Conservation (phyloP, 495 filamentous ascomycete species). For the Penicillium paradoxum region DNA sequence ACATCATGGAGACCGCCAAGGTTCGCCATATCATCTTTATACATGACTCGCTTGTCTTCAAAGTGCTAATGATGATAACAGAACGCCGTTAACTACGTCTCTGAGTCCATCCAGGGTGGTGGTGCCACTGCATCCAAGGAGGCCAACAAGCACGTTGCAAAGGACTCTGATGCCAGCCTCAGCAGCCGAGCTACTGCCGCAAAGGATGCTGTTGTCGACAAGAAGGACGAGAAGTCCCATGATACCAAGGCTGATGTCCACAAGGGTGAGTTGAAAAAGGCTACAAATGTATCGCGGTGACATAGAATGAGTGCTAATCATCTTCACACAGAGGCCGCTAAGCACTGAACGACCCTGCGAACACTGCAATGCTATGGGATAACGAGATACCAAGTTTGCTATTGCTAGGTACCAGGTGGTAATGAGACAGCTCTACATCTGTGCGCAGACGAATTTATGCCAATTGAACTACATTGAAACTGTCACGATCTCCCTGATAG, state of each 20-base stretch:
- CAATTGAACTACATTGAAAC: background rate
- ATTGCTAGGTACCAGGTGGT: background rate
- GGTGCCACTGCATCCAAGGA: slow-evolving; percentile 20
- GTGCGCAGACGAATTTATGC: background rate
- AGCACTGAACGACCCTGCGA: background rate
- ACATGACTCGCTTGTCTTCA: background rate
- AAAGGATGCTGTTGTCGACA: slow-evolving; percentile 17
- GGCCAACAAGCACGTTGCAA: slow-evolving; percentile 21
- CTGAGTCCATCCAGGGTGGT: slow-evolving; percentile 17
- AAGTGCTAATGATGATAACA: background rate
- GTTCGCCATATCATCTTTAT: background rate
- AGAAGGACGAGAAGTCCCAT: slow-evolving; percentile 19
- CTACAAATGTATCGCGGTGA: no score
- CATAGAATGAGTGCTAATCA: background rate
- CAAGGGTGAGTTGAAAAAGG: slow-evolving; percentile 10
- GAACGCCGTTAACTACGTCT: slow-evolving; percentile 22
- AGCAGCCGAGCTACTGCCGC: slow-evolving; percentile 18
- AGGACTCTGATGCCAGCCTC: slow-evolving; percentile 15
- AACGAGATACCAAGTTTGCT: background rate
- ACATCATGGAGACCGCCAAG: slow-evolving; percentile 19
- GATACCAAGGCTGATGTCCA: slow-evolving; percentile 21
- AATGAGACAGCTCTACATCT: background rate
- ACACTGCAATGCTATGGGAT: background rate
- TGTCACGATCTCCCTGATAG: background rate
- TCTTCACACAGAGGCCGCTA: background rate